Evolutionary conservation across 2,329 filamentous ascomycete genomes (phyloP).

Genomic region (Coniochaeta sp.): DNA sequence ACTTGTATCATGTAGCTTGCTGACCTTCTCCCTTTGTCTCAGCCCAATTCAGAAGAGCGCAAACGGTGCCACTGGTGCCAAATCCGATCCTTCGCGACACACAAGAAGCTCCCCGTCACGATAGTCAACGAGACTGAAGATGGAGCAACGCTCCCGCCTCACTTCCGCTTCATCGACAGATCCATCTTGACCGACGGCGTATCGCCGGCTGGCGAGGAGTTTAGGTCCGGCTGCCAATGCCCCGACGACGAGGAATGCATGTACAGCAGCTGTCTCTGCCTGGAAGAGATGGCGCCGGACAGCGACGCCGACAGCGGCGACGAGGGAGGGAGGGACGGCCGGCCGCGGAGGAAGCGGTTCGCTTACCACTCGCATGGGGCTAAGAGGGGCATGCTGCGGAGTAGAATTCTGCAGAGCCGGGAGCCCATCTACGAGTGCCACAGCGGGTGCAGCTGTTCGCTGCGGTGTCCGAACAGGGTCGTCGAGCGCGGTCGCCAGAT

Average conservation of each 20-base stretch:
- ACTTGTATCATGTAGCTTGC: neutral
- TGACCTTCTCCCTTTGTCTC: slow-evolving; percentile 1
- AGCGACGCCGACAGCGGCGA: slow-evolving; percentile 47
- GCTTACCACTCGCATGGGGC: slow-evolving; percentile 55
- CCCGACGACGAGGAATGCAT: slow-evolving; percentile 55
- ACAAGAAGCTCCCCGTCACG: slow-evolving; percentile 44
- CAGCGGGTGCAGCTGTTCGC: slow-evolving; percentile 56
- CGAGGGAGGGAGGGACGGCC: slow-evolving; percentile 29
- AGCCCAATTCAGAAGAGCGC: slow-evolving; percentile 26
- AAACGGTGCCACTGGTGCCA: slow-evolving; percentile 54
- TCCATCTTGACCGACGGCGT: slow-evolving; percentile 56
- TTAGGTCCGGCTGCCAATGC: slow-evolving; percentile 65
- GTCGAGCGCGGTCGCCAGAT: slow-evolving; percentile 68
- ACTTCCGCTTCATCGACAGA: slow-evolving; percentile 62
- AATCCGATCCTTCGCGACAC: slow-evolving; percentile 44
- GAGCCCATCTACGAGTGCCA: slow-evolving; percentile 77
- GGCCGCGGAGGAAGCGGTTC: slow-evolving; percentile 33
- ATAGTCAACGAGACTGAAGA: slow-evolving; percentile 58
- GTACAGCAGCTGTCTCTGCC: slow-evolving; percentile 59
- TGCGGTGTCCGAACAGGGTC: slow-evolving; percentile 63
- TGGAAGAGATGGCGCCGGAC: slow-evolving; percentile 48
- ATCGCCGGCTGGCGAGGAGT: slow-evolving; percentile 48
- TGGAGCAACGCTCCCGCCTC: slow-evolving; percentile 41
- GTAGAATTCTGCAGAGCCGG: slow-evolving; percentile 42
- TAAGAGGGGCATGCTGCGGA: slow-evolving; percentile 44